These are phyloP conservation scores for Rostrohypoxylon terebratum DNA, from an alignment of 495 filamentous ascomycete species.

Conservation along the genomic window DNA sequence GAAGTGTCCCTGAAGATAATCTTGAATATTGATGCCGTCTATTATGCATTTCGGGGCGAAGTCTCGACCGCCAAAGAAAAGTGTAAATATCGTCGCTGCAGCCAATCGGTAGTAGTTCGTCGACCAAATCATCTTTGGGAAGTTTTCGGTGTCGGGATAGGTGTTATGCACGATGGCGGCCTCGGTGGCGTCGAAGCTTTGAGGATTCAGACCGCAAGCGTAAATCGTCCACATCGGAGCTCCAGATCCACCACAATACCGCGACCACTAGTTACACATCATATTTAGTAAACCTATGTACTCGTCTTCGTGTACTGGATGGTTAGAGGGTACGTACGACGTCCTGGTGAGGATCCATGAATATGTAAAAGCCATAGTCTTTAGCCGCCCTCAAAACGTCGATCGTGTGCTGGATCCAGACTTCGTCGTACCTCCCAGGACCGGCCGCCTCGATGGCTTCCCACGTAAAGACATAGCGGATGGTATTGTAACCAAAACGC, in stretches of 20 bases:
- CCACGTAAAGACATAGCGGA: conserved; percentile 98
- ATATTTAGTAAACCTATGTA: conserved; percentile 28
- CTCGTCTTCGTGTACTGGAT: neutral
- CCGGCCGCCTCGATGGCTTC: conserved; percentile 97
- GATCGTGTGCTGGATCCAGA: conserved; percentile 92
- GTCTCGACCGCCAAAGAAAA: conserved; percentile 92
- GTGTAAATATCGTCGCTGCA: conserved; percentile 90
- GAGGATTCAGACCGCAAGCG: conserved; percentile 89
- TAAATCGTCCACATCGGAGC: conserved; percentile 98
- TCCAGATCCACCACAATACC: conserved; percentile 92
- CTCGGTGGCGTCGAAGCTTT: conserved; percentile 84
- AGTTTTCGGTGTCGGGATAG: conserved; percentile 84
- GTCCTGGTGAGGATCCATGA: conserved; percentile 98
- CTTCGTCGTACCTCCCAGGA: conserved; percentile 94
- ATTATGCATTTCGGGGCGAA: conserved; percentile 98
- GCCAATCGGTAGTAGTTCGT: conserved; percentile 94
- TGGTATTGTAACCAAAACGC: conserved; percentile 93
- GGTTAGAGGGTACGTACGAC: conserved; percentile 69
- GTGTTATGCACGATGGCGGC: conserved; percentile 96
- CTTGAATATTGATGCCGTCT: conserved; percentile 94
- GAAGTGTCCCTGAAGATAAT: conserved; percentile 92
- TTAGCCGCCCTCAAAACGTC: conserved; percentile 84
- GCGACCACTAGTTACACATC: conserved; percentile 77
- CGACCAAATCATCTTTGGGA: conserved; percentile 99
- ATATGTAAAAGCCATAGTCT: conserved; percentile 91